Conservation (phyloP, 441 rosid genomes). For the Manihot esculenta region DNA sequence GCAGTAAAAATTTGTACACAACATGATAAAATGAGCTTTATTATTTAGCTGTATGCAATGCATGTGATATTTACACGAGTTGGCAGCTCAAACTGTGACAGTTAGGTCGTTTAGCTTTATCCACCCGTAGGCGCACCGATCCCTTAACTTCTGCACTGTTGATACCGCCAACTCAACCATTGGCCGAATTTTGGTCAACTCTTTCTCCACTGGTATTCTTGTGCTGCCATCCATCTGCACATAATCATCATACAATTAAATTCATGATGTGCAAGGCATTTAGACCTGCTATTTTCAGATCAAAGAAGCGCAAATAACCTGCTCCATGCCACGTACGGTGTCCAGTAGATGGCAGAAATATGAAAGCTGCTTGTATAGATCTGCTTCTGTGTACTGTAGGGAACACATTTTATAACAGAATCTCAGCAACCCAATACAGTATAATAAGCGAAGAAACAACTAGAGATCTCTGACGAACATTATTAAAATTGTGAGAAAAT, state of each 20-base stretch:
- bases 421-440: background rate
- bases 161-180: conserved; percentile 55
- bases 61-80: background rate
- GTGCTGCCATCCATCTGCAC: conserved; percentile 56
- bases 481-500: no score
- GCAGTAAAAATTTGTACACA: no score
- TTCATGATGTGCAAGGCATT: background rate
- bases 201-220: conserved; percentile 58
- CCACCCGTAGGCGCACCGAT: conserved; percentile 92
- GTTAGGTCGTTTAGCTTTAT: conserved; percentile 54
- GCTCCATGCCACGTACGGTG: conserved; percentile 58
- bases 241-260: background rate
- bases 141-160: conserved; percentile 50
- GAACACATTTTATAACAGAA: conserved; percentile 8
- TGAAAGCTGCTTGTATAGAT: conserved; percentile 86
- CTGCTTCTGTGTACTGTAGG: conserved; percentile 80
- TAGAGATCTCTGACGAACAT: no score
- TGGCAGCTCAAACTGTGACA: conserved; percentile 34
- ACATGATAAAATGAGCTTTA: no score
- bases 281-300: background rate
- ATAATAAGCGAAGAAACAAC: no score
- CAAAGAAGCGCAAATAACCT: conserved; percentile 40
- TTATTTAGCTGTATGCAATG: no score
- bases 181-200: conserved; percentile 54
- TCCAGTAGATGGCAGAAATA: conserved; percentile 81